These are phyloP conservation scores for Pseudoneurospora amorphoporcata DNA, from an alignment of 495 filamentous ascomycete genomes.

Conservation along the genomic window DNA sequence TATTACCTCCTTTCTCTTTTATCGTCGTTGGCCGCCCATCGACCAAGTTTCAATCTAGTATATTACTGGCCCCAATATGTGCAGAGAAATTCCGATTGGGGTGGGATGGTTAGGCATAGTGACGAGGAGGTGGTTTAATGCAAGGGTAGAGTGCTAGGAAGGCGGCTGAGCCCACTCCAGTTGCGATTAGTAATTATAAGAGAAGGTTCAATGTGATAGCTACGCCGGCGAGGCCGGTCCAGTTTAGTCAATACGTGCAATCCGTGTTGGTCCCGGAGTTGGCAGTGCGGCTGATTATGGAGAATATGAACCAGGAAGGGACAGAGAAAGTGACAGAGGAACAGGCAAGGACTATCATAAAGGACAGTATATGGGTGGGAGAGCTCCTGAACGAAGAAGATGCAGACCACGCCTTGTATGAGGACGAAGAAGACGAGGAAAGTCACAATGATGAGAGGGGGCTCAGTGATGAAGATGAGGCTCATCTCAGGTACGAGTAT, in stretches of 20 bases:
- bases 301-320: slow-evolving; percentile 48
- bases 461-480: neutral
- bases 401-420: slow-evolving; percentile 45
- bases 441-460: neutral
- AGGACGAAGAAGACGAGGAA: slow-evolving; percentile 28
- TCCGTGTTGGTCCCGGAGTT: slow-evolving; percentile 81
- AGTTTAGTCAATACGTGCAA: slow-evolving; percentile 82
- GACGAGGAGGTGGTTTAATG: too few species aligned
- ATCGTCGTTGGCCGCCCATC: too few species aligned
- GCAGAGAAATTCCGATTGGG: too few species aligned
- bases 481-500: neutral
- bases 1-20: too few species aligned
- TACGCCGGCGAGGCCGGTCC: too few species aligned
- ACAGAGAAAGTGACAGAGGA: slow-evolving; percentile 40
- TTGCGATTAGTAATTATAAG: too few species aligned
- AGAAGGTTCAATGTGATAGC: too few species aligned
- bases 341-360: slow-evolving; percentile 55
- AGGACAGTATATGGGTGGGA: slow-evolving; percentile 68
- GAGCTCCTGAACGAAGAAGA: slow-evolving; percentile 61
- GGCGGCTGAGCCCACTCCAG: too few species aligned
- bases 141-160: too few species aligned
- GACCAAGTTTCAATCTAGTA: too few species aligned
- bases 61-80: too few species aligned
- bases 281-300: slow-evolving; percentile 62
- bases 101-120: too few species aligned